Base-by-base conservation (phyloP, 2,329 filamentous ascomycete genomes). In the Penicillium sp. region DNA sequence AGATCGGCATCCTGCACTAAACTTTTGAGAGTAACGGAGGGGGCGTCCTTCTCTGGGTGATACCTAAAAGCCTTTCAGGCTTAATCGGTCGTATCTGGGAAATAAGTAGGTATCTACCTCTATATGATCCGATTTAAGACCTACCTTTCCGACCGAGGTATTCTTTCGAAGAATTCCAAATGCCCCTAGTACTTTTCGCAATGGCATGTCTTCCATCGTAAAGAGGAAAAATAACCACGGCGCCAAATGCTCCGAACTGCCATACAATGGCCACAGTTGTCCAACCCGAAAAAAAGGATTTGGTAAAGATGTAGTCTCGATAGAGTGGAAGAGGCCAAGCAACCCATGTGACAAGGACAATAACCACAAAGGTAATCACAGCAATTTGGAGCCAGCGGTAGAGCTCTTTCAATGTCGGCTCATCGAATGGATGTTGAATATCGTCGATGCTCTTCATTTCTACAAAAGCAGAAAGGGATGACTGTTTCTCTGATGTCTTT, bases 261-360 rank as follows among this genome's bases (percentile, higher is more conserved):
- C 76, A 79, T 0, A 76, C 62, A 3, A 79, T 75, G 0, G 76
- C 70, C 4, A 79, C 71, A 0, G 69, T 65, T 0, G 72, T 68
- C 76, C 76, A 79, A 0, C 75, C 73, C 1, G 66, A 64, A 58
- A 79, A 79, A 53, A 79, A 79, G 0, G 67, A 59, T 56, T 71
- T 72, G 0, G 70, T 77, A 53, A 80, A 80, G 35, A 80, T 71
- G 47, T 74, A 80, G 43, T 69, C 55, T 0, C 77, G 72, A 55
- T 80, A 80, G 5, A 80, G 66, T 20, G 78, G 77, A 63, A 81
- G 67, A 0, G 77, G 78, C 78, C 77, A 80, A 0, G 72, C 56
- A 10, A 81, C 57, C 24, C 78, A 73, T 0, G 78, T 80, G 9
- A 76, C 62, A 7, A 78, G 57, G 1, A 80, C 69, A 43, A 77